phyloP scores from a whole-genome alignment of 768 basidiomycete species.

The Cyathus striatus region DNA sequence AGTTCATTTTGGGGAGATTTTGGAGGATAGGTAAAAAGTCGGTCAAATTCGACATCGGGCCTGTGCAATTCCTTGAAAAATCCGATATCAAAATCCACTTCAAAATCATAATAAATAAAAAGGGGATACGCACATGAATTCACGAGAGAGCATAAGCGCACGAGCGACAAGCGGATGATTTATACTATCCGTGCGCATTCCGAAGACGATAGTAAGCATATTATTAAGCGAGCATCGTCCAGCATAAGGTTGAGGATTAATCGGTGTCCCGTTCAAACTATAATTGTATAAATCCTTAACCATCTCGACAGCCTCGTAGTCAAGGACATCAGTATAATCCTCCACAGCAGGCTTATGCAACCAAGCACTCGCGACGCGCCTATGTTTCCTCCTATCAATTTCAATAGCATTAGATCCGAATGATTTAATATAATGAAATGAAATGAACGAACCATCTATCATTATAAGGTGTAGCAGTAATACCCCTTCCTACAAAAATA shows the following conservation, averaged over 20 bases:
- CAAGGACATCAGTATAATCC: slow-evolving; percentile 27
- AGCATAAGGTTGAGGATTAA: slow-evolving; percentile 33
- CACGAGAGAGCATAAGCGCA: slow-evolving; percentile 31
- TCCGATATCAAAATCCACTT: background rate
- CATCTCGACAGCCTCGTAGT: slow-evolving; percentile 33
- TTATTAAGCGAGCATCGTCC: slow-evolving; percentile 38
- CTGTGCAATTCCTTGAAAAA: slow-evolving; percentile 29
- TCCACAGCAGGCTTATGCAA: slow-evolving; percentile 29
- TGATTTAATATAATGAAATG: background rate
- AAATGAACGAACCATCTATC: slow-evolving; percentile 30
- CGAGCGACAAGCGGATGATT: slow-evolving; percentile 29
- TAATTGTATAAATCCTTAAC: slow-evolving; percentile 29
- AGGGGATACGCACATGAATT: slow-evolving; percentile 34
- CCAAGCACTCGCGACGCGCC: slow-evolving; percentile 28
- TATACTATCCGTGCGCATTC: slow-evolving; percentile 32
- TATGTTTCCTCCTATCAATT: slow-evolving; percentile 34
- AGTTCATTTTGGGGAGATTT: slow-evolving; percentile 28
- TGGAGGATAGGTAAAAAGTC: slow-evolving; percentile 42
- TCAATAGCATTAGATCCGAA: background rate
- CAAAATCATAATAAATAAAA: background rate
- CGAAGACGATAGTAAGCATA: slow-evolving; percentile 40
- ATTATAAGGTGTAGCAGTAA: slow-evolving; percentile 39
- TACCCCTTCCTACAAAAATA: slow-evolving; percentile 36
- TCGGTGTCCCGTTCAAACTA: slow-evolving; percentile 23
- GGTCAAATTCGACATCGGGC: slow-evolving; percentile 37